Evolutionary conservation across 108 stramenopile genomes (phyloP), one percentile per base, ranked within the genome.

Genomic region (Chaetoceros tenuissimus): DNA sequence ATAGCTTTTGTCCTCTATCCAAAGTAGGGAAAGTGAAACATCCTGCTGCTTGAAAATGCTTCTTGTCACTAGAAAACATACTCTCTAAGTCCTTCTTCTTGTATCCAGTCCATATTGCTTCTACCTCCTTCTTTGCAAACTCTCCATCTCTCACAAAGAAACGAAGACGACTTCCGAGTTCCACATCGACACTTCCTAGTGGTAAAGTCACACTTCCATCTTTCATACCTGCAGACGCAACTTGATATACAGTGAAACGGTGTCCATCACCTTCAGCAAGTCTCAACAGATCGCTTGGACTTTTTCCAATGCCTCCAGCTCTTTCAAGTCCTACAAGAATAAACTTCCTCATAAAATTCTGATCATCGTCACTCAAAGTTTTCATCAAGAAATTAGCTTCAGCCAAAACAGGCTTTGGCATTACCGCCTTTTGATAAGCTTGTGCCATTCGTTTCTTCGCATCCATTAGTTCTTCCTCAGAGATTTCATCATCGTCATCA

Each of bases 371-470:
- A 24, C 70, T 75, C 19, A 88, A 63, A n/a, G 76, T 69, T 26
- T 69, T 61, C 84, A 92, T 85, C 26, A 92, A 31, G 56, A 82
- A 86, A 60, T 92, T 92, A 17, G 86, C 91, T 65, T 92, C 91
- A 17, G 87, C 91, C 25, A 92, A 54, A 1, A 75, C 72, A 19
- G 91, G 91, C 58, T 88, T 92, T 8, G 87, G 87, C 26, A 92
- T 87, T 24, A 75, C 66, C 2, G 85, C 83, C 55, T 87, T 84
- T 61, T 79, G 79, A 54, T 87, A 83, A 24, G 78, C 81, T 19
- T 67, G 62, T 20, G 73, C 69, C 31, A 72, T 24, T 48, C 60
- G 62, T 53, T 68, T 66, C 23, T 55, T 70, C 5, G 46, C 29
- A 10, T 57, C 60, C 58, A 57, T 70, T 51, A 62, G 53, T 10